Evolutionary conservation across 805 yeast genomes (phyloP), one percentile per base, ranked within the genome.

Genomic region (Lachancea sp.): DNA sequence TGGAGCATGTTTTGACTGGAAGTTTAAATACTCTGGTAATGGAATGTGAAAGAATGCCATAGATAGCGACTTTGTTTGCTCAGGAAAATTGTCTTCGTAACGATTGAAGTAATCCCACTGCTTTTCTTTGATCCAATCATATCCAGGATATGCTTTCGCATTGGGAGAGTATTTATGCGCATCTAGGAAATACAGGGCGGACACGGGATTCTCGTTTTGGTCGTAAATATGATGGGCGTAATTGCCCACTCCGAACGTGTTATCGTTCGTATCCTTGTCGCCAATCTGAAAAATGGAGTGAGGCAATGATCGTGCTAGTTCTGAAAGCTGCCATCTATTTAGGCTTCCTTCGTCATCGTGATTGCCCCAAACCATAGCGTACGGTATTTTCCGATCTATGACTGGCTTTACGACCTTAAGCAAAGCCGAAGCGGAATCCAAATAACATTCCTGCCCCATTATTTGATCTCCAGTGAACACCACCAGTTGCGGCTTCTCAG

Each of bases 11-110:
- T 65, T 48, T 0, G 65, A 59, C 7, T 62, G 49, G 18, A 68
- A 43, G 49, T 82, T 73, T 46, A 79, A 66, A 61, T 79, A 90
- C 62, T 93, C 98, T 1, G 96, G 93, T 15, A 90, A 53, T 0
- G 99, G 99, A 26, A 93, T 90, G 60, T 93, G 99, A 73, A 90
- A 85, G 56, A 93, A 91, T 0, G 95, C 95, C 88, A 93, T 80
- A 11, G 88, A 73, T 49, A 86, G 57, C 15, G 68, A 67, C 2
- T 38, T 35, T 15, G 27, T 16, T 1, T 72, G 49, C 52, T 72
- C 71, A 15, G 61, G 52, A 42, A 57, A 50, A 38, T 65, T 52
- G 32, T 65, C 53, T 15, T 58, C 54, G 41, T 57, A 54, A 43
- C 68, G 57, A 44, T 71, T 69, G 19, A 86, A 50, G 68, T 76